Percentiles rank a stretch among this genome's conserved stretches.
These are phyloP conservation scores for Eustoma russellianum DNA, from an alignment of 257 asterid species.

Conservation along the genomic window DNA sequence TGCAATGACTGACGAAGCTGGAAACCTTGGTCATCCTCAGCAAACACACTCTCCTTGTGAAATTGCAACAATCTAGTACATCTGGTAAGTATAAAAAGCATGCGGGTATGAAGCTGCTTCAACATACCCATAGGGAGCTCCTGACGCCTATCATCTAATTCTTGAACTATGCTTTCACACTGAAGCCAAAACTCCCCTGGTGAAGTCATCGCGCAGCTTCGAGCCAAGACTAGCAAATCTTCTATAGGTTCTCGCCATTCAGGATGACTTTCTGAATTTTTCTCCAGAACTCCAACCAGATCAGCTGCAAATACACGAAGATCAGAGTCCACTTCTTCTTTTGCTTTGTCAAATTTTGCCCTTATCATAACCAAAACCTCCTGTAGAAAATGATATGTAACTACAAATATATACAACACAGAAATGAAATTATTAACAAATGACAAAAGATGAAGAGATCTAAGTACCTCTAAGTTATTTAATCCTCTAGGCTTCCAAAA, in stretches of 20 bases:
- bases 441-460: conserved; percentile 2
- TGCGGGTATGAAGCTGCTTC: conserved; percentile 96
- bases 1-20: conserved; percentile 84
- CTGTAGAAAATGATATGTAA: conserved; percentile 30
- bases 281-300: conserved; percentile 80
- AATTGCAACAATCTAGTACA: conserved; percentile 93
- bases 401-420: conserved; percentile 13
- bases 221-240: conserved; percentile 83
- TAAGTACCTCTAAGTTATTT: conserved; percentile 84
- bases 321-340: conserved; percentile 92
- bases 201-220: conserved; percentile 92
- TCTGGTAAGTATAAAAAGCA: conserved; percentile 97
- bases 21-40: conserved; percentile 74
- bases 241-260: conserved; percentile 97
- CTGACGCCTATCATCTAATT: conserved; percentile 92
- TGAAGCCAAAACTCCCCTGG: conserved; percentile 98
- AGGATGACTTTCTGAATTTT: conserved; percentile 85
- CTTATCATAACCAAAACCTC: conserved; percentile 82
- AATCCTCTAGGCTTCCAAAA: conserved; percentile 92
- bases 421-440: conserved; percentile 11
- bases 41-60: conserved; percentile 89
- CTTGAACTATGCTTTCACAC: conserved; percentile 99
- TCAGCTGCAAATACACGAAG: conserved; percentile 94
- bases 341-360: conserved; percentile 84
- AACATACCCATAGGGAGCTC: conserved; percentile 87